Evolutionary conservation across 2,329 filamentous ascomycete species (phyloP), one percentile per base, ranked within the genome.

Genomic region (Coleophoma cylindrospora): DNA sequence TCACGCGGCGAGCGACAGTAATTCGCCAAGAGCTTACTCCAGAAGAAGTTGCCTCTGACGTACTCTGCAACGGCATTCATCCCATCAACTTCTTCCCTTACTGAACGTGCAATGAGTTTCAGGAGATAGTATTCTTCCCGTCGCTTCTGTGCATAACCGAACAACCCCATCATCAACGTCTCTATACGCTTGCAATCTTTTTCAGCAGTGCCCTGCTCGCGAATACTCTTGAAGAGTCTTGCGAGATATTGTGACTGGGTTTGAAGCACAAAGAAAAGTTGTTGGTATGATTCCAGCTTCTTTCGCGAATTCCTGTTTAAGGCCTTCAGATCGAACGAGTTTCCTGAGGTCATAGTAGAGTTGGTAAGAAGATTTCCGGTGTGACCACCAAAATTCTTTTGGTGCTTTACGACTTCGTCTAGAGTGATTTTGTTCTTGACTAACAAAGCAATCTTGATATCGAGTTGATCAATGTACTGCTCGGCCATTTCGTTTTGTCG

Each of bases 341-440:
- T 95, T 53, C 87, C 84, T 2, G 90, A 95, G 2, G 86, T 82
- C 54, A 96, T 91, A 46, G 91, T 84, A n/a, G 83, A 87, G 70
- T 94, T 96, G 51, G 89, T 88, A 45, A 99, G 76, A 32, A 97
- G 79, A 52, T 83, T 88, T 55, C 91, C 87, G 19, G 91, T 85
- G 62, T 94, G 87, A 2, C 92, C 91, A 50, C 94, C 94, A 62
- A 94, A 96, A 67, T 96, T 95, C 73, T 87, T 92, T 65, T 99
- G 94, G 65, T 97, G 94, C 61, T 91, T 90, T 49, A 99, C 89
- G 27, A 99, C 94, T 70, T 99, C 95, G 64, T 99, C 94, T 4
- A 99, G 78, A 0, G 94, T 97, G 63, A 99, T 99, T 70, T 99
- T 99, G 80, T 99, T 99, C 78, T 97, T 97, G 62, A 99, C 94